Base-by-base conservation (phyloP, 495 filamentous ascomycete species). In the Sordaria brevicollis region DNA sequence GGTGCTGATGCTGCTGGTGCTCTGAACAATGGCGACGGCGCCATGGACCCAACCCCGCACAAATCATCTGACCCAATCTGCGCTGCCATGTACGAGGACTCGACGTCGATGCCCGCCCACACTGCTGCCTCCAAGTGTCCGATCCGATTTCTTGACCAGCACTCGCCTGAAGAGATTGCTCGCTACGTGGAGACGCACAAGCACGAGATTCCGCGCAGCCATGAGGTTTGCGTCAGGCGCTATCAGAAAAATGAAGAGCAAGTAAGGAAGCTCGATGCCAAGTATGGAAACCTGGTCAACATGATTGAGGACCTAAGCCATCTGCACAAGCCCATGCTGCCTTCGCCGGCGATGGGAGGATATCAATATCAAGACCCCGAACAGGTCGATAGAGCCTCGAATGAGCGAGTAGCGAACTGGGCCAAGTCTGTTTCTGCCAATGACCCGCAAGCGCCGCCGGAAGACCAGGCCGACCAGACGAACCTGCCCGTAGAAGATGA, bases 131-230 rank as follows among this genome's bases (percentile, higher is more conserved):
- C 88, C 35, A 89, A 90, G 75, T 97, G 93, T 79, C 93, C 93
- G 2, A 97, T 97, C 71, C 90, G 93, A 37, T 96, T 89, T 77
- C 80, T 97, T 71, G 89, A 96, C 75, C 89, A 96, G 77, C 92
- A 96, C 76, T 92, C 92, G 1, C 93, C 93, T 1, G 92, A 96
- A 82, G 93, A 97, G 78, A 88, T 97, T 65, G 93, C 93, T 17
- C 84, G 89, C 71, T 97, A 96, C 75, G 90, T 97, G 68, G 91
- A 96, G 77, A 90, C 87, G 29, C 93, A 97, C 81, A 97, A 96
- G 77, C 93, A 97, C 74, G 91, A 96, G 73, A 87, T 97, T 34
- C 93, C 93, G 4, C 85, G 93, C 70, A 95, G 92, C 74, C 93
- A 97, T 79, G 92, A 93, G 71, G 88, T 97, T 21, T 97, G 93